Conservation (phyloP, 202 grass and related monocot genomes). For the Dendrocalamus latiflorus region DNA sequence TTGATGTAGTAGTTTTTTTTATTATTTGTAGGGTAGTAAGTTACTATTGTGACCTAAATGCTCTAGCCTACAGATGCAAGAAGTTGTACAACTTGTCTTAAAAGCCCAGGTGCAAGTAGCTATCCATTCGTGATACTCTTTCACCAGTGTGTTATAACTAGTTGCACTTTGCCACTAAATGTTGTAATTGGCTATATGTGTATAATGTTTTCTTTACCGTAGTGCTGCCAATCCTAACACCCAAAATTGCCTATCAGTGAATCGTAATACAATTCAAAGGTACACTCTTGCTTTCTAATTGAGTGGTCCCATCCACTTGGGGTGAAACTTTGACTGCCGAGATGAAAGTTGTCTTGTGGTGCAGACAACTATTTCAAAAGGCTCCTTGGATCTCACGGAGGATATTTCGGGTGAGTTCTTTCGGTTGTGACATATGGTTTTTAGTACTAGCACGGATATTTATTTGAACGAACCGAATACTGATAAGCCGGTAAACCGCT, state of each 20-base stretch:
- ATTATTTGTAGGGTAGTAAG: neutral
- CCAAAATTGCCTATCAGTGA: neutral
- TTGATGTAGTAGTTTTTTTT: neutral
- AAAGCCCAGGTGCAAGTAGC: no score
- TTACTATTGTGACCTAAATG: no score
- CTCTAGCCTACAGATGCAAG: no score
- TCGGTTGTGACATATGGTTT: no score
- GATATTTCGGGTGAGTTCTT: no score
- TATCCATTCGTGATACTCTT: neutral
- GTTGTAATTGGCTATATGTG: neutral
- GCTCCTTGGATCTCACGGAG: neutral
- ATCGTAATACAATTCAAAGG: neutral
- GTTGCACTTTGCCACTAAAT: neutral
- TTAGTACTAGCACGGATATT: no score
- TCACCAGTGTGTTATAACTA: neutral
- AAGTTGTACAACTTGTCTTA: no score
- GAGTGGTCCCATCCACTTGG: neutral
- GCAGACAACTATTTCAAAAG: neutral
- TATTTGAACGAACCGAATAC: no score
- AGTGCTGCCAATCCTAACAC: neutral
- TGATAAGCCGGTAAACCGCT: no score
- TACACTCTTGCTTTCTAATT: neutral
- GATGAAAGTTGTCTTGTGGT: neutral
- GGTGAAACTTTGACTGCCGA: neutral
- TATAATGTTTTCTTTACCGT: neutral